Percentiles rank a stretch among this genome's conserved stretches.
Conservation (phyloP, 768 basidiomycete genomes). For the Trametes cingulata region DNA sequence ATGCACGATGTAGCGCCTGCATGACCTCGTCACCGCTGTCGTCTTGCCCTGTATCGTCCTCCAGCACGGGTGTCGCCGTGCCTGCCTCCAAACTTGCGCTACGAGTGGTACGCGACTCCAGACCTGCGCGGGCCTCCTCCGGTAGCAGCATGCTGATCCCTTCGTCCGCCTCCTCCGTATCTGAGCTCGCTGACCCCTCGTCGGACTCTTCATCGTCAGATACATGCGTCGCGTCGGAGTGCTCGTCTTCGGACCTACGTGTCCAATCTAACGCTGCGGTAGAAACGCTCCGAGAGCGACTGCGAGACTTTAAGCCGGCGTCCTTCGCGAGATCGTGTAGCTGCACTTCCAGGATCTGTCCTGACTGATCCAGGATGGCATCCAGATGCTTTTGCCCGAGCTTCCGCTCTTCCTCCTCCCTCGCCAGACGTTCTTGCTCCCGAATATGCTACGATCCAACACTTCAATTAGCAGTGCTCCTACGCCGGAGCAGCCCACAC, state of each 20-base stretch:
- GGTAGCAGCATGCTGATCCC: constrained; percentile 17
- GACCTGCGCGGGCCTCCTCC: background rate
- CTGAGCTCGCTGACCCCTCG: constrained; percentile 28
- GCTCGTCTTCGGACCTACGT: constrained; percentile 33
- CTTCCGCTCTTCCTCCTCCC: constrained; percentile 76
- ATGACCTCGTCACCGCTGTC: background rate
- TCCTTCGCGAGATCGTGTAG: constrained; percentile 55
- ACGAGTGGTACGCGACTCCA: background rate
- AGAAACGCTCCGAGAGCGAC: constrained; percentile 52
- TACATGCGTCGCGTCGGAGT: constrained; percentile 29
- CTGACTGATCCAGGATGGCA: constrained; percentile 87
- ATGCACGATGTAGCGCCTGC: background rate
- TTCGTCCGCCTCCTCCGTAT: background rate
- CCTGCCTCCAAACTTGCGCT: background rate
- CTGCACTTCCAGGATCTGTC: constrained; percentile 83
- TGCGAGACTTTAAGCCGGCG: constrained; percentile 44
- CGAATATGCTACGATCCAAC: constrained; percentile 65
- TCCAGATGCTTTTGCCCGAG: constrained; percentile 86
- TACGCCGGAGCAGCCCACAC: background rate
- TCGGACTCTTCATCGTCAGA: constrained; percentile 34
- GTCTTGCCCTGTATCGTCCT: background rate
- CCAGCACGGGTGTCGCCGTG: background rate
- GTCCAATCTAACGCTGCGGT: constrained; percentile 23
- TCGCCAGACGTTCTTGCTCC: constrained; percentile 60
- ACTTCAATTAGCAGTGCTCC: background rate